Conservation (phyloP, 2,329 filamentous ascomycete species). For the Cryphonectria naterciae region DNA sequence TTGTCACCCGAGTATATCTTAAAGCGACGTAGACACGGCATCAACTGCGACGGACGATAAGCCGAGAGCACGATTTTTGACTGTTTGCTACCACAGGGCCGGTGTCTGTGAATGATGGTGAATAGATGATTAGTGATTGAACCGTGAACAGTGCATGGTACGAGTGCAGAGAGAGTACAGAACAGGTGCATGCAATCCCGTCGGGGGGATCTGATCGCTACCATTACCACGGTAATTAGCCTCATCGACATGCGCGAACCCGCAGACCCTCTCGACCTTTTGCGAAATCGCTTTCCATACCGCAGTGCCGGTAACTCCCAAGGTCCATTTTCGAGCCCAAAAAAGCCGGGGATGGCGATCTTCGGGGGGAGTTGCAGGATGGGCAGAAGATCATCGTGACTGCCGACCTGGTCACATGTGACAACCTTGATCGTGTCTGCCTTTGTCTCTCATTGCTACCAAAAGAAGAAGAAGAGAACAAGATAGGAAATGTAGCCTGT, state of each 20-base stretch:
- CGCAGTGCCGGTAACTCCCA: neutral
- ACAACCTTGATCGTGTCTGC: neutral
- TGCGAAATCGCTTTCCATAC: neutral
- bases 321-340: neutral
- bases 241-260: neutral
- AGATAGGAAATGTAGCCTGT: neutral
- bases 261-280: too few species aligned
- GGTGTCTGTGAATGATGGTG: neutral
- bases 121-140: neutral
- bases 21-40: neutral
- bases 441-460: neutral
- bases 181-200: neutral
- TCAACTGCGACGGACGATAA: neutral
- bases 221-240: neutral
- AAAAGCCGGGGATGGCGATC: neutral
- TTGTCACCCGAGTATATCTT: neutral
- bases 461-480: neutral
- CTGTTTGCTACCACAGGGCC: neutral
- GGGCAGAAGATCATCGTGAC: neutral
- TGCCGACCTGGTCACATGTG: neutral
- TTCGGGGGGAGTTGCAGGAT: neutral
- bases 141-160: too few species aligned
- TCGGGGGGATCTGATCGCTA: neutral
- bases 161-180: neutral
- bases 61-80: neutral